Evolutionary conservation across 306 rosid species (phyloP), one percentile per base, ranked within the genome.

Genomic region (Vachellia collinsii): DNA sequence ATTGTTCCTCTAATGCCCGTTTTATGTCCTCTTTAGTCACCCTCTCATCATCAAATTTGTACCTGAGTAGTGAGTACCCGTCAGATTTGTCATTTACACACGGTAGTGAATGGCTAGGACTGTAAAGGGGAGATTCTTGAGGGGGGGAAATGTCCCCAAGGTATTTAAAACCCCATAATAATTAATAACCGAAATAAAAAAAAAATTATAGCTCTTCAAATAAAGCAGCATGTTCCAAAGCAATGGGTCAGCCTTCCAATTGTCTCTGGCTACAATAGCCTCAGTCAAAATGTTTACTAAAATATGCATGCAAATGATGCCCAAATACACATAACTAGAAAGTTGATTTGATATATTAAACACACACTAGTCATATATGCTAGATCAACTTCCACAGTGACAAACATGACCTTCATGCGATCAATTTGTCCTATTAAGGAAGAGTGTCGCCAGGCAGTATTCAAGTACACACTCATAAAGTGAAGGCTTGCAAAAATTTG

Each of bases 1-100:
- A 96, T 83, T 96, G 99, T 90, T 96, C 99, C 92, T 96, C 99
- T 44, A 96, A 67, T 56, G 97, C 99, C 86, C 97, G 90, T 83
- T 93, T 96, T 53, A 87, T 81, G 72, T 96, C 99, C 83, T 96
- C 99, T 87, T 96, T 96, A 22, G 99, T 96, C 58, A 96, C 99
- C 70, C 97, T 86, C 83, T 96, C 99, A 84, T 96, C 99, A 66
- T 96, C 99, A 85, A 93, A 96, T 79, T 93, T 96, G 77, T 89
- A 93, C 99, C 99, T 96, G 79, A 74, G 75, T 63, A 66, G 97
- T 96, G 79, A 72, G 70, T 63, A 66, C 58, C 77, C 61, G 68
- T 48, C 69, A 79, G 34, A 76, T 10, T 50, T 42, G 80, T 63
- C 78, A 79, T 77, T 54, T 50, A 83, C 38, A 71, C 38, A 71